Conservation (phyloP, 306 rosid species). For the Delonix regia region DNA sequence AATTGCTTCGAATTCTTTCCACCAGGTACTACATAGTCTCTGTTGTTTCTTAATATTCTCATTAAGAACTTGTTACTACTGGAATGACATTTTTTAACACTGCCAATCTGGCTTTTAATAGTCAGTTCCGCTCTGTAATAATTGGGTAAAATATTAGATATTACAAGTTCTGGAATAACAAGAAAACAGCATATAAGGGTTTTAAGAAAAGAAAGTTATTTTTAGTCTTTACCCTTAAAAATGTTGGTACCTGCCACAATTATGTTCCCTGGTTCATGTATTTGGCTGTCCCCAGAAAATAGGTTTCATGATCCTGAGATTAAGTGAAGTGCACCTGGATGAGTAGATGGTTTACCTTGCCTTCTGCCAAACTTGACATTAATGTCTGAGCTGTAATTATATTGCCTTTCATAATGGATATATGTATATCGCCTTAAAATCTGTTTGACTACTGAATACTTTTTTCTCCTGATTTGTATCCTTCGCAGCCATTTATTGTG, state of each 20-base stretch:
- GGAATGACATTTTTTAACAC: background rate
- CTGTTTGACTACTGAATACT: background rate
- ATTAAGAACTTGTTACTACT: background rate
- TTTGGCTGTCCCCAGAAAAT: constrained; percentile 2
- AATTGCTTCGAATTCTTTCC: constrained; percentile 52
- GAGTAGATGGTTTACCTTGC: constrained; percentile 16
- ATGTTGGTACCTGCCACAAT: background rate
- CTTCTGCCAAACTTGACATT: constrained; percentile 2
- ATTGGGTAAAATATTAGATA: background rate
- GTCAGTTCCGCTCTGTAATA: background rate
- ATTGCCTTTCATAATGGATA: background rate
- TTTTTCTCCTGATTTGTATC: background rate
- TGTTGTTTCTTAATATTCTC: background rate
- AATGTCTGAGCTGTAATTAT: background rate
- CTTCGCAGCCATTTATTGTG: background rate
- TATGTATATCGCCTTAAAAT: constrained; percentile 10
- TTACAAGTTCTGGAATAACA: constrained; percentile 8
- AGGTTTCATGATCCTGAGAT: constrained; percentile 1
- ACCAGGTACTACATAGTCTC: constrained; percentile 52
- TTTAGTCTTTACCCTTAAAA: background rate
- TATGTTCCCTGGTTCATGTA: background rate
- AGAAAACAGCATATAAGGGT: background rate
- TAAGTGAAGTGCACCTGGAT: background rate
- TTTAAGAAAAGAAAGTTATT: background rate
- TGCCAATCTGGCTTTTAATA: background rate